Evolutionary conservation across 192 early-diverging fungal species (phyloP).

Genomic region (Phycomyces blakesleeanus): DNA sequence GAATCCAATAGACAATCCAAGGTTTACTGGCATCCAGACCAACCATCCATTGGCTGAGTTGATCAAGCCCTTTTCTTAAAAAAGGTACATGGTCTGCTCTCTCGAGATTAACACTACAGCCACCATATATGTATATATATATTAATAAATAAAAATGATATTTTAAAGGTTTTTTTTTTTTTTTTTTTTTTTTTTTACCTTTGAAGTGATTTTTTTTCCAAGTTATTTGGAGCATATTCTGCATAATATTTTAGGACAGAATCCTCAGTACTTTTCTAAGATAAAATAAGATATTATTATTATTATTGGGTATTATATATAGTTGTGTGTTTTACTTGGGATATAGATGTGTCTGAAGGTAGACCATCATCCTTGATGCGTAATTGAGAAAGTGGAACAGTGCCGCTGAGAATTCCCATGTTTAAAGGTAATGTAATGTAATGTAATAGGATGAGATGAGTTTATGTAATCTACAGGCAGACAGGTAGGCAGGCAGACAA

Average conservation of each 20-base stretch:
- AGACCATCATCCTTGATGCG: conserved; percentile 50
- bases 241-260: conserved; percentile 16
- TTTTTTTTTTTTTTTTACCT: conserved; percentile 15
- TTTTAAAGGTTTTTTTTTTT: not conserved
- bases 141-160: conserved; percentile 5
- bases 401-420: conserved; percentile 21
- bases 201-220: conserved; percentile 6
- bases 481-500: too few species aligned
- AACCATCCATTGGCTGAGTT: conserved; percentile 52
- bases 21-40: conserved; percentile 83
- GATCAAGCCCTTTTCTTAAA: conserved; percentile 44
- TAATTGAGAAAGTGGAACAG: conserved; percentile 6
- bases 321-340: conserved; percentile 37
- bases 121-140: too few species aligned
- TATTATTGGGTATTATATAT: conserved; percentile 6
- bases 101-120: conserved; percentile 41
- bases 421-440: not conserved
- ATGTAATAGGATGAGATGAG: too few species aligned
- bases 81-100: conserved; percentile 58
- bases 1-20: conserved; percentile 90
- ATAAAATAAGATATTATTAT: conserved; percentile 6
- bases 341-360: conserved; percentile 55
- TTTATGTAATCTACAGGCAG: too few species aligned
- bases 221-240: conserved; percentile 22
- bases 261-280: conserved; percentile 27